A percentile compares a stretch with the other conserved stretches of the same genome.
Conservation (phyloP, 805 yeast genomes). For the Nakazawaea peltata region DNA sequence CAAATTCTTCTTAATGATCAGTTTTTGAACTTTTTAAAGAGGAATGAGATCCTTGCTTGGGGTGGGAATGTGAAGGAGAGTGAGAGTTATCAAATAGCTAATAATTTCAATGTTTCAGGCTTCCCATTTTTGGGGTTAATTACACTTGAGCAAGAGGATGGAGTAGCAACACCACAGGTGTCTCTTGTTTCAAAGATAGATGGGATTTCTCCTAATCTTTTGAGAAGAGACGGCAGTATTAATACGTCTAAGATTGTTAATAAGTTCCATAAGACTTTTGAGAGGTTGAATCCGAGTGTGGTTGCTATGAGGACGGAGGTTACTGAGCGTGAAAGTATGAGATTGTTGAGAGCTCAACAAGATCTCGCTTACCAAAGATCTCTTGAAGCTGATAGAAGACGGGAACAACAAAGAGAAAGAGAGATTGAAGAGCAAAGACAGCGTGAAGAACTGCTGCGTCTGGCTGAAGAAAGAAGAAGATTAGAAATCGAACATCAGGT, state of each 20-base stretch:
- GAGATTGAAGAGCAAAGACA: slow-evolving; percentile 16
- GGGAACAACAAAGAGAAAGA: slow-evolving; percentile 33
- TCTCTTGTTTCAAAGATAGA: slow-evolving; percentile 57
- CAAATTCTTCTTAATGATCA: slow-evolving; percentile 44
- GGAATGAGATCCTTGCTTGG: slow-evolving; percentile 64
- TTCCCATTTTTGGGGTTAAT: slow-evolving; percentile 81
- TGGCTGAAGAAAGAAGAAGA: too few relatives aligned
- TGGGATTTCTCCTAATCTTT: slow-evolving; percentile 42
- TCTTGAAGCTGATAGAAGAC: slow-evolving; percentile 54
- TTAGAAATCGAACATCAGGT: not conserved
- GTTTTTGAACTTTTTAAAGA: slow-evolving; percentile 38
- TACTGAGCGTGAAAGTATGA: slow-evolving; percentile 49
- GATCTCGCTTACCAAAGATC: slow-evolving; percentile 72
- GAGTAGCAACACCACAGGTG: slow-evolving; percentile 44
- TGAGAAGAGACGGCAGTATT: slow-evolving; percentile 17
- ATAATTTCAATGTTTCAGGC: slow-evolving; percentile 59
- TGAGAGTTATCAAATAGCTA: slow-evolving; percentile 79
- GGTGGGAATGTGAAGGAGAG: slow-evolving; percentile 78
- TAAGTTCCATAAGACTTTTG: slow-evolving; percentile 28
- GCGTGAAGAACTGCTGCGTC: slow-evolving; percentile 3
- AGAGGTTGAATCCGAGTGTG: slow-evolving; percentile 55
- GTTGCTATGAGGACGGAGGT: slow-evolving; percentile 53
- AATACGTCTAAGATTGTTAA: slow-evolving; percentile 23
- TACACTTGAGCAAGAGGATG: slow-evolving; percentile 54
- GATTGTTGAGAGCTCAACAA: slow-evolving; percentile 59